Conservation (phyloP, 805 yeast genomes). For the Starmerella cellae region DNA sequence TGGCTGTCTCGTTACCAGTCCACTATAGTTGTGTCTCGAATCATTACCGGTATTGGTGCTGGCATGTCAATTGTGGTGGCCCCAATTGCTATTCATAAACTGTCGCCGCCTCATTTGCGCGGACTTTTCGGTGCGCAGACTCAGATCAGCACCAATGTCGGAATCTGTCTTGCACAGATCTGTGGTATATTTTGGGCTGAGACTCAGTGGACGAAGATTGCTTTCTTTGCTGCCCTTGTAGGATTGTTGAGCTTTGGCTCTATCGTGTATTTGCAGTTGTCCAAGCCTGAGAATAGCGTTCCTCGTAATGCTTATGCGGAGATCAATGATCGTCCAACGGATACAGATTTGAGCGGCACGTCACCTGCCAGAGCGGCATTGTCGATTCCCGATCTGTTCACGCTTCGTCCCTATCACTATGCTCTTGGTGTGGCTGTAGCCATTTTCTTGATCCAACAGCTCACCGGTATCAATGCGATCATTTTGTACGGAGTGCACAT, state of each 20-base stretch:
- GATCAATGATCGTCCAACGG: not conserved
- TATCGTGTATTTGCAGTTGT: not conserved
- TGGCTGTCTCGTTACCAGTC: slow-evolving; percentile 35
- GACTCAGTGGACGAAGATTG: slow-evolving; percentile 57
- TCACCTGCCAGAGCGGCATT: not conserved
- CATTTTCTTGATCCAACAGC: slow-evolving; percentile 72
- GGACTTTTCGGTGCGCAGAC: slow-evolving; percentile 83
- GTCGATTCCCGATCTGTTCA: slow-evolving; percentile 30
- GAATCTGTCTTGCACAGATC: slow-evolving; percentile 68
- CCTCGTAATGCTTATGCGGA: not conserved
- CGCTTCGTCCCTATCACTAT: slow-evolving; percentile 40
- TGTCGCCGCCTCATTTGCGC: slow-evolving; percentile 52
- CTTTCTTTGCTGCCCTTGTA: slow-evolving; percentile 23
- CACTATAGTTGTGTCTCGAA: slow-evolving; percentile 50
- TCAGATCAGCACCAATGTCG: slow-evolving; percentile 74
- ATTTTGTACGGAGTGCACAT: slow-evolving; percentile 87
- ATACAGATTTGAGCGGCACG: not conserved
- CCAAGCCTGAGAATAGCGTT: not conserved
- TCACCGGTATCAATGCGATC: slow-evolving; percentile 85
- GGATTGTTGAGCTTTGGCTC: not conserved
- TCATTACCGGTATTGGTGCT: slow-evolving; percentile 72
- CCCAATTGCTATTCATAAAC: slow-evolving; percentile 69
- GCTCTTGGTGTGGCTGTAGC: slow-evolving; percentile 57
- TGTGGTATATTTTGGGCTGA: slow-evolving; percentile 59
- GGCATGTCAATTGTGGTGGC: slow-evolving; percentile 79